These are phyloP conservation scores for Penicillium sp. DNA, from an alignment of 2,329 filamentous ascomycete genomes.

Conservation along the genomic window DNA sequence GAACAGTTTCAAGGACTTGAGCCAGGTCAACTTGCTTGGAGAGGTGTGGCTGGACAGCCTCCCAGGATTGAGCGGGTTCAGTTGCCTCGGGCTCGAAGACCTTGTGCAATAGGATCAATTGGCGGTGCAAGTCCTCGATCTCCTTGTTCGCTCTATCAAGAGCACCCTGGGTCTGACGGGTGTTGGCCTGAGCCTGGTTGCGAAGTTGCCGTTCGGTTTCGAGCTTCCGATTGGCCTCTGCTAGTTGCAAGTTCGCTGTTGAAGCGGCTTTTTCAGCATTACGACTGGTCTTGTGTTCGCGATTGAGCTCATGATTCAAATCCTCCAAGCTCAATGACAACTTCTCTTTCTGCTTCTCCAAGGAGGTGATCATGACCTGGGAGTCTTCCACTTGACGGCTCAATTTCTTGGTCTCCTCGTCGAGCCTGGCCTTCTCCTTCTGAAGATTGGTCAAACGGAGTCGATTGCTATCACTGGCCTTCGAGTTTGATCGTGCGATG, in stretches of 20 bases:
- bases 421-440: conserved; percentile 75
- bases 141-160: conserved; percentile 79
- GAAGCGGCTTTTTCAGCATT: conserved; percentile 88
- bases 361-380: conserved; percentile 74
- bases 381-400: conserved; percentile 82
- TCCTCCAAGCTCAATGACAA: conserved; percentile 84
- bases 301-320: conserved; percentile 83
- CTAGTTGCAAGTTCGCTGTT: conserved; percentile 74
- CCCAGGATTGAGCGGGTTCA: conserved; percentile 64
- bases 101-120: conserved; percentile 78
- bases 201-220: conserved; percentile 87
- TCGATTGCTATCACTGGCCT: conserved; percentile 78
- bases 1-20: conserved; percentile 81
- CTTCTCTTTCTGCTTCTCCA: conserved; percentile 95
- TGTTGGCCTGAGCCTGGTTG: conserved; percentile 79
- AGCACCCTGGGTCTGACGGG: conserved; percentile 73
- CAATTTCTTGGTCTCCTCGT: conserved; percentile 78
- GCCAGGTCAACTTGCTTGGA: conserved; percentile 69
- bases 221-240: conserved; percentile 82
- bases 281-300: conserved; percentile 84
- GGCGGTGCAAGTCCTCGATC: conserved; percentile 72
- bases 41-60: conserved; percentile 68
- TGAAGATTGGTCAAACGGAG: conserved; percentile 73
- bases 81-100: conserved; percentile 76
- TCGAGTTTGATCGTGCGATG: conserved; percentile 84